Evolutionary conservation across 192 early-diverging fungal species (phyloP).

Genomic region (Cladochytrium replicatum): DNA sequence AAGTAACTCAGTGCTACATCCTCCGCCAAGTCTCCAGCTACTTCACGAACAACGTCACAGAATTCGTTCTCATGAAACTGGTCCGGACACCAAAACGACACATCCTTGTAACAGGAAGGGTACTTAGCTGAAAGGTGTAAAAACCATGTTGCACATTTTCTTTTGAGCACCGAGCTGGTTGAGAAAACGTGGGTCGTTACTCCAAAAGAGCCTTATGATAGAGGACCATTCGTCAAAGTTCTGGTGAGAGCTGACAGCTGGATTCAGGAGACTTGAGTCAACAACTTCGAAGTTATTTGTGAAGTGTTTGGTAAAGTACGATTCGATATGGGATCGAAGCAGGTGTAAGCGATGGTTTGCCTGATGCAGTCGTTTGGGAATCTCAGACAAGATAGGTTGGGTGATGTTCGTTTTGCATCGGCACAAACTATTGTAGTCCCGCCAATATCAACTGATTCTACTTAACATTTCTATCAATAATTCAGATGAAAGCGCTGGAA

Average conservation of each 20-base stretch:
- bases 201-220: constrained; percentile 97
- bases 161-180: too few species aligned
- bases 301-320: constrained; percentile 51
- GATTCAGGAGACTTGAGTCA: constrained; percentile 57
- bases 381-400: constrained; percentile 62
- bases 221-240: constrained; percentile 99
- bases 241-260: constrained; percentile 69
- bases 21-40: constrained; percentile 88
- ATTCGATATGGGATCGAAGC: constrained; percentile 68
- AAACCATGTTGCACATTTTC: constrained; percentile 61
- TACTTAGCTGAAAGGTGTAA: constrained; percentile 85
- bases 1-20: constrained; percentile 75
- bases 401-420: constrained; percentile 85
- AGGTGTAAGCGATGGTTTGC: constrained; percentile 80
- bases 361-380: constrained; percentile 63
- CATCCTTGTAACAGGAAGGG: constrained; percentile 87
- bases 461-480: too few species aligned
- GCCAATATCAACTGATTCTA: too few species aligned
- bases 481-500: too few species aligned
- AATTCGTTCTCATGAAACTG: constrained; percentile 89
- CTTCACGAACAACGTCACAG: constrained; percentile 80
- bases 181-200: constrained; percentile 73
- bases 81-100: constrained; percentile 78
- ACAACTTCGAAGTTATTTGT: constrained; percentile 35
- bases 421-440: too few species aligned